These are phyloP conservation scores for Cardiospermum halicacabum DNA, from an alignment of 345 rosid genomes.

Conservation along the genomic window DNA sequence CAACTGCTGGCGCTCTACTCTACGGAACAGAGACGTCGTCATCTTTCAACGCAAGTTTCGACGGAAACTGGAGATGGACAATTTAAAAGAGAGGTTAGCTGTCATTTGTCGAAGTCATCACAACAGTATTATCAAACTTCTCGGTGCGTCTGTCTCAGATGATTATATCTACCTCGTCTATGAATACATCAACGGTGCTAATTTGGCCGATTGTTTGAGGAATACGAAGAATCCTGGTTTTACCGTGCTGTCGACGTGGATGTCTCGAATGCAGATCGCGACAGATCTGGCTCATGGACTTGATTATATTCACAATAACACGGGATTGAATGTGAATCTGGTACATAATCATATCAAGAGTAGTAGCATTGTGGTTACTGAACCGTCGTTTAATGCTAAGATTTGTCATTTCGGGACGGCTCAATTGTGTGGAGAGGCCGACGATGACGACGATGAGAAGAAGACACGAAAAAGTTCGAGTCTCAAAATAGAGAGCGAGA, in stretches of 20 bases:
- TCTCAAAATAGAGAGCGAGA: constrained; percentile 14
- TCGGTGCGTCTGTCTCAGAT: constrained; percentile 68
- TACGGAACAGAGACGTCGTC: constrained; percentile 56
- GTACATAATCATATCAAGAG: constrained; percentile 79
- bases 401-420: constrained; percentile 86
- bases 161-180: constrained; percentile 72
- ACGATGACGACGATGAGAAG: constrained; percentile 19
- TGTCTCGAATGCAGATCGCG: constrained; percentile 75
- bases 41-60: constrained; percentile 74
- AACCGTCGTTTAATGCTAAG: constrained; percentile 57
- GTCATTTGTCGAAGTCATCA: constrained; percentile 72
- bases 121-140: constrained; percentile 53
- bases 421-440: constrained; percentile 68
- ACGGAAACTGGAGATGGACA: constrained; percentile 34
- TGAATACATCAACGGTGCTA: constrained; percentile 56
- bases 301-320: constrained; percentile 78
- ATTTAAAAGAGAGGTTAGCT: constrained; percentile 47
- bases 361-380: constrained; percentile 60
- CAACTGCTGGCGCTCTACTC: constrained; percentile 71
- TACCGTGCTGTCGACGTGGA: constrained; percentile 74
- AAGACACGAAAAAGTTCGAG: not conserved
- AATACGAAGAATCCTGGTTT: constrained; percentile 54
- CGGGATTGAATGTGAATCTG: constrained; percentile 53
- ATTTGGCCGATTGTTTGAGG: constrained; percentile 63
- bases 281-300: constrained; percentile 81